Conservation (phyloP, 75 land plant species). For the Pinus tabuliformis region DNA sequence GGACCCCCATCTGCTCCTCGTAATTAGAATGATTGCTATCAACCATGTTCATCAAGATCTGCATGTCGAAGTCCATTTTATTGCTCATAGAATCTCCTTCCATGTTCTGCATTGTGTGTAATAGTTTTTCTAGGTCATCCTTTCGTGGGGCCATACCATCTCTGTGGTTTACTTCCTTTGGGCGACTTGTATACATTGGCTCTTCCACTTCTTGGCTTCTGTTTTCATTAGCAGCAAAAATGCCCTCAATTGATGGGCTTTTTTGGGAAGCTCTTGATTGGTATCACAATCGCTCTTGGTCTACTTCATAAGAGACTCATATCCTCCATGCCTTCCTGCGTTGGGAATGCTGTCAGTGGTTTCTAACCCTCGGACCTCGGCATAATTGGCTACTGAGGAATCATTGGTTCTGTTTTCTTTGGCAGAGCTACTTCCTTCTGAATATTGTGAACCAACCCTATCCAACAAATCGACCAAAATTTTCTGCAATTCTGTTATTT, state of each 20-base stretch:
- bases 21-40: slow-evolving; percentile 25
- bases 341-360: not conserved
- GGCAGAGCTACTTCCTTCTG: not conserved
- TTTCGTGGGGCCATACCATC: not conserved
- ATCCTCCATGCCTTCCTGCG: not conserved
- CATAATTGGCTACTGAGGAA: not conserved
- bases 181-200: not conserved
- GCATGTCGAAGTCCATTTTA: slow-evolving; percentile 8
- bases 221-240: slow-evolving; percentile 5
- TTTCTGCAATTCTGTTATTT: slow-evolving; percentile 1
- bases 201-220: not conserved
- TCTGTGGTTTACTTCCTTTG: not conserved
- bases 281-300: not conserved
- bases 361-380: not conserved
- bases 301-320: not conserved
- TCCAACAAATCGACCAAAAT: not conserved
- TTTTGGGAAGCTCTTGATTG: slow-evolving; percentile 4
- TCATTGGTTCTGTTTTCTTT: not conserved
- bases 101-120: slow-evolving; percentile 1
- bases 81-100: not conserved
- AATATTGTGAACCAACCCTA: not conserved
- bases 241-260: slow-evolving; percentile 5
- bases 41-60: slow-evolving; percentile 48
- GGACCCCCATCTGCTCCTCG: not conserved
- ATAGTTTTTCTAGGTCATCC: not conserved